Evolutionary conservation across 78 protist genomes (phyloP).

Genomic region (Creolimax fragrantissima): DNA sequence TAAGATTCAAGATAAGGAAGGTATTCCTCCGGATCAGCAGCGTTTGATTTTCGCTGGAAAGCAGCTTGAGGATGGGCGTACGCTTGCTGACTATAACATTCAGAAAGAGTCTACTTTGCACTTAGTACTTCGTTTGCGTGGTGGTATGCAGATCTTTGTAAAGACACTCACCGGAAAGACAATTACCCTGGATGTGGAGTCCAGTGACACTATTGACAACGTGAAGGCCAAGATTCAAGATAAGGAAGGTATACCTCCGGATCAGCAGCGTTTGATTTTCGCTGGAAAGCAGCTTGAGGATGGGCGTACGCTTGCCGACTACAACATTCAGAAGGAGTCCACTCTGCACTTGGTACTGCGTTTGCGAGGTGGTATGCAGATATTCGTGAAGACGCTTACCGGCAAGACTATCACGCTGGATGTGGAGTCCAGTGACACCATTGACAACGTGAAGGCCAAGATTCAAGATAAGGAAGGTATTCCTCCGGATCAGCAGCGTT

Average conservation of each 20-base stretch:
- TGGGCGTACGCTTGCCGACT: constrained; percentile 93
- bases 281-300: constrained; percentile 98
- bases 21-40: constrained; percentile 98
- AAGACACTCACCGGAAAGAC: constrained; percentile 97
- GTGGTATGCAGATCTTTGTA: constrained; percentile 84
- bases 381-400: constrained; percentile 86
- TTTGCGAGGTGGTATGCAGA: constrained; percentile 35
- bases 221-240: constrained; percentile 98
- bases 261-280: constrained; percentile 96
- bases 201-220: constrained; percentile 87
- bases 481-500: constrained; percentile 97
- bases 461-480: constrained; percentile 68
- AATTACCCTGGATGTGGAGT: constrained; percentile 95
- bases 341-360: constrained; percentile 82
- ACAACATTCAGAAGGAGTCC: constrained; percentile 95
- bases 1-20: constrained; percentile 97
- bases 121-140: constrained; percentile 50
- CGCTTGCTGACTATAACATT: constrained; percentile 95
- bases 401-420: constrained; percentile 98
- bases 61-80: constrained; percentile 96
- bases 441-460: constrained; percentile 93
- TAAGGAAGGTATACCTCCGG: constrained; percentile 98
- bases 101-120: constrained; percentile 93
- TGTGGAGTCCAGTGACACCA: constrained; percentile 90
- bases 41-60: constrained; percentile 96